Conservation (phyloP, 805 yeast species). For the Metschnikowia aberdeeniae region DNA sequence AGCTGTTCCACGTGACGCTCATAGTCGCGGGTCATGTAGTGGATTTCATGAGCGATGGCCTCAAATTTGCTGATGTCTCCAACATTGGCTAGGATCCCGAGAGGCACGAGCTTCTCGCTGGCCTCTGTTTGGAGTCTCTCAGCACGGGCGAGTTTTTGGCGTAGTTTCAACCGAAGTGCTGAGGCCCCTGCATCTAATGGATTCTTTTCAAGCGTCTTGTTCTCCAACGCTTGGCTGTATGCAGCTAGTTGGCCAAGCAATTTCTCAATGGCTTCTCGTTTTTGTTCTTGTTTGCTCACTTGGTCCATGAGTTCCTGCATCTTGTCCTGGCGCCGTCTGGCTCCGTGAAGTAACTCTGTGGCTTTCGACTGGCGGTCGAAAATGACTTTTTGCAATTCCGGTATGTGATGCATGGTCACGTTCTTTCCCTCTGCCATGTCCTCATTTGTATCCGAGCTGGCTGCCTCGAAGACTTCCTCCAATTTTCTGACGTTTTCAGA, state of each 20-base stretch:
- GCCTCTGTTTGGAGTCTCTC: conserved; percentile 23
- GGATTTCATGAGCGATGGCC: conserved; percentile 25
- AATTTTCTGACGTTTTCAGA: conserved; percentile 18
- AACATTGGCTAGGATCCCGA: conserved; percentile 25
- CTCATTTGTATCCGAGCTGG: conserved; percentile 3
- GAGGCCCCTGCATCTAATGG: conserved; percentile 32
- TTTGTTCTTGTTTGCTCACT: background rate
- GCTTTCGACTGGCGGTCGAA: background rate
- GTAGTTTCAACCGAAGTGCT: conserved; percentile 21
- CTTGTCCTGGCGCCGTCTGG: conserved; percentile 3
- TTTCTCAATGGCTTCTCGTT: conserved; percentile 14
- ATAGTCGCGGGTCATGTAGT: conserved; percentile 16
- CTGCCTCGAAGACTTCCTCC: conserved; percentile 13
- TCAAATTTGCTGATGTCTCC: conserved; percentile 26
- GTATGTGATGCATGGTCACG: conserved; percentile 18
- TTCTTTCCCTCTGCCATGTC: conserved; percentile 12
- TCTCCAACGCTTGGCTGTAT: conserved; percentile 12
- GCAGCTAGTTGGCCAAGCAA: conserved; percentile 25
- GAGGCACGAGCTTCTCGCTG: conserved; percentile 26
- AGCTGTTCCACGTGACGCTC: conserved; percentile 7
- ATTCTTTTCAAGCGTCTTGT: conserved; percentile 16
- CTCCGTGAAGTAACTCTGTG: conserved; percentile 1
- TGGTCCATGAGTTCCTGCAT: conserved; percentile 8
- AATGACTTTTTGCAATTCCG: conserved; percentile 8
- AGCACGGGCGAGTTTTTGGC: conserved; percentile 25